These are phyloP conservation scores for Cardamine occulta DNA, from an alignment of 345 rosid species.

Conservation along the genomic window DNA sequence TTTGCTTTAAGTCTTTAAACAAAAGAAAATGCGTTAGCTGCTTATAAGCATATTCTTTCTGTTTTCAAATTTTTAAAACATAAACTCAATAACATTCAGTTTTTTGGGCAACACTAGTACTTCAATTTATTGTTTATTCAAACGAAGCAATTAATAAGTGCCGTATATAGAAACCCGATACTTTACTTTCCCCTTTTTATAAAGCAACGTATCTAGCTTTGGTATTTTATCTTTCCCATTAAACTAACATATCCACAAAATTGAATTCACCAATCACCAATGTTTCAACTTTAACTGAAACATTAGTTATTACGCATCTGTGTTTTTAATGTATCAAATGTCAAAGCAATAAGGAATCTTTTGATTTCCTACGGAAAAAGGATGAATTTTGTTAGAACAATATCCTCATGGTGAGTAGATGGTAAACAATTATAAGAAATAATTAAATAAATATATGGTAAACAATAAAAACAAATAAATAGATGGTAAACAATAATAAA, in stretches of 20 bases:
- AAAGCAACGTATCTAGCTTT: slow-evolving; percentile 25
- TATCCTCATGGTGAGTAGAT: not conserved
- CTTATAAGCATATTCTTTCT: slow-evolving; percentile 16
- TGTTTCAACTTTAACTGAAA: not conserved
- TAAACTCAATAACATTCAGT: not conserved
- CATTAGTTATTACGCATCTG: not conserved
- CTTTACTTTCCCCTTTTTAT: not conserved
- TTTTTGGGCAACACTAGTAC: slow-evolving; percentile 3
- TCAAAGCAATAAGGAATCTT: not conserved
- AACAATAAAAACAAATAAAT: not conserved
- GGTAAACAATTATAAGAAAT: too few species aligned
- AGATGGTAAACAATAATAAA: not conserved
- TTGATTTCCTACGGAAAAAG: not conserved
- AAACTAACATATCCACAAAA: slow-evolving; percentile 28
- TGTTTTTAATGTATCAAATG: not conserved
- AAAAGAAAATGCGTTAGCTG: not conserved
- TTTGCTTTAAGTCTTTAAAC: not conserved
- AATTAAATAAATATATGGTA: too few species aligned
- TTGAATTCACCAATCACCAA: slow-evolving; percentile 16
- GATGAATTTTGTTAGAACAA: not conserved
- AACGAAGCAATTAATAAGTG: not conserved
- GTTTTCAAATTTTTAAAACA: not conserved
- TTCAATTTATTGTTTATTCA: not conserved
- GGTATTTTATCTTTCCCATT: slow-evolving; percentile 7
- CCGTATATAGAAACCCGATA: slow-evolving; percentile 4